Conservation (phyloP, 2,329 filamentous ascomycete genomes). For the Pseudogymnoascus sp. region DNA sequence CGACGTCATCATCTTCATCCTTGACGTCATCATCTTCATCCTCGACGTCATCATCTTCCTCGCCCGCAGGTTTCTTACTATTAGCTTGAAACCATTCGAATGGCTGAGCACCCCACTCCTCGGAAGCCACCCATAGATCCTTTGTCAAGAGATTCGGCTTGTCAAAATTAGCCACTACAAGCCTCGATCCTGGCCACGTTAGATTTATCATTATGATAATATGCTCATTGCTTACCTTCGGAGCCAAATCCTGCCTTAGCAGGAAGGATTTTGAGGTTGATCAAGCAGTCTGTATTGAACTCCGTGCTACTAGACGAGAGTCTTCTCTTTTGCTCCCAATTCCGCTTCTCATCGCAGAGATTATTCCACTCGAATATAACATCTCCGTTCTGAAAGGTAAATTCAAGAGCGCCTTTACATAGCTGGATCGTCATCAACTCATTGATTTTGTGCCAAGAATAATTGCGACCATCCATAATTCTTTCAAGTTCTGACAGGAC, state of each 20-base stretch:
- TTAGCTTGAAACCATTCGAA: background rate
- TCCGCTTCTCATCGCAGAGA: constrained; percentile 14
- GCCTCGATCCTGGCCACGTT: constrained; percentile 12
- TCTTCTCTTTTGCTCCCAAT: constrained; percentile 12
- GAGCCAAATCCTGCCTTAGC: constrained; percentile 14
- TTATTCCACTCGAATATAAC: constrained; percentile 17
- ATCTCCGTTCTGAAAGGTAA: constrained; percentile 11
- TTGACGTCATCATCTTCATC: too few species aligned
- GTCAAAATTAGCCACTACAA: constrained; percentile 13
- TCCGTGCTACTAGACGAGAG: constrained; percentile 11
- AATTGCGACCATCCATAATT: constrained; percentile 12
- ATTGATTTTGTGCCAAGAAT: constrained; percentile 16
- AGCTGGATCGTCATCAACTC: constrained; percentile 11
- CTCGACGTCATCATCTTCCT: background rate
- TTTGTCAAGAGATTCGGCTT: constrained; percentile 11
- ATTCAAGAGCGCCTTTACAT: constrained; percentile 13
- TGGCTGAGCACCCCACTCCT: background rate
- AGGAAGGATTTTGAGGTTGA: constrained; percentile 16
- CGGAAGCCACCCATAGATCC: constrained; percentile 12
- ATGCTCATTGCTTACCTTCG: constrained; percentile 8
- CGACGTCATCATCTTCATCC: too few species aligned
- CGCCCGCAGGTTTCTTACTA: background rate
- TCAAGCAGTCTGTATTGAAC: constrained; percentile 15
- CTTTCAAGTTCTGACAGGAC: constrained; percentile 13
- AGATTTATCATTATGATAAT: constrained; percentile 4